Percentiles rank a stretch among this genome's conserved stretches.
Evolutionary conservation across 1,139 yeast species (phyloP).

Genomic region (Cylindricascospora bacillispora): DNA sequence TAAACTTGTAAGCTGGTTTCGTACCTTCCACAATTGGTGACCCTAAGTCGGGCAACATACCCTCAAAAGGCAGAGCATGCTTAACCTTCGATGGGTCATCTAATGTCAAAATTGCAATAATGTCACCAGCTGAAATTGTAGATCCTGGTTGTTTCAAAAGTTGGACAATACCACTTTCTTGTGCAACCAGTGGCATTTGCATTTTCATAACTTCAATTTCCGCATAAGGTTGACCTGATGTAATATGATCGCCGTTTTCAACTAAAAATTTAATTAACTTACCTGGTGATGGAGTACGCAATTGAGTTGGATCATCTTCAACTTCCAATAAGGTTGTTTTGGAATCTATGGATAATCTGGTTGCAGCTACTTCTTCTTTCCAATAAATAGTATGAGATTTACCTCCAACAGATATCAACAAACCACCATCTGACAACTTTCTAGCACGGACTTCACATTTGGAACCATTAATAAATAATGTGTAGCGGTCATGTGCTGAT

Average conservation of each 20-base stretch:
- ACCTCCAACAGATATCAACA: conserved; percentile 78
- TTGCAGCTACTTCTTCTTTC: conserved; percentile 95
- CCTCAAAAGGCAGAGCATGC: conserved; percentile 92
- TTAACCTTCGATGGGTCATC: conserved; percentile 97
- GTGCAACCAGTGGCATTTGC: conserved; percentile 88
- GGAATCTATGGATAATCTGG: conserved; percentile 90
- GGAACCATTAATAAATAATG: conserved; percentile 86
- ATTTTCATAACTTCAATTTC: conserved; percentile 99
- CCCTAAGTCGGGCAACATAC: conserved; percentile 83
- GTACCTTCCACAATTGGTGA: conserved; percentile 72
- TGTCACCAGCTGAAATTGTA: conserved; percentile 90
- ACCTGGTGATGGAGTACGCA: conserved; percentile 98
- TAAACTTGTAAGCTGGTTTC: conserved; percentile 69
- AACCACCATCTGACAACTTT: conserved; percentile 85
- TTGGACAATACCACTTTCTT: conserved; percentile 88
- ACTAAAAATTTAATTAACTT: conserved; percentile 86
- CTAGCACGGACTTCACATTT: conserved; percentile 80
- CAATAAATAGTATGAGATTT: conserved; percentile 91
- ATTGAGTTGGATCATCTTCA: conserved; percentile 96
- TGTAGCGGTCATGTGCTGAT: conserved; percentile 72
- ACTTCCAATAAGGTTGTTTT: conserved; percentile 87
- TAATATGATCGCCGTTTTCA: conserved; percentile 88
- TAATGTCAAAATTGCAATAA: conserved; percentile 81
- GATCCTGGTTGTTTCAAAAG: conserved; percentile 97
- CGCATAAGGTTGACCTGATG: conserved; percentile 88